These are phyloP conservation scores for Shiraia sp. DNA, from an alignment of 2,329 filamentous ascomycete species.

Conservation along the genomic window DNA sequence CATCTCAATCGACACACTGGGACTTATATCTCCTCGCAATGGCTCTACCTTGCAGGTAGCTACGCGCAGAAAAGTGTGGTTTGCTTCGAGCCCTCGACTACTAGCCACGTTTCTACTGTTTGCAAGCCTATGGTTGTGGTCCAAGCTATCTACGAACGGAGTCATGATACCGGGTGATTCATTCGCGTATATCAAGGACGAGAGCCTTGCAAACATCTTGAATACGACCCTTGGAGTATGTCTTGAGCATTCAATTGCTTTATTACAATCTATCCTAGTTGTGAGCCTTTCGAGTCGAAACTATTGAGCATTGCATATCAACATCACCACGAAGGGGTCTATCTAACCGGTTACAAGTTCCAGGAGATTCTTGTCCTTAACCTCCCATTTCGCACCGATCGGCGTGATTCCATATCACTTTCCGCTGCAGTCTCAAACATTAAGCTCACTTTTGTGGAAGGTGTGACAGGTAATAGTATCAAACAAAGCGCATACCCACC, in stretches of 20 bases:
- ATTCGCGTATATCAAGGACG: conserved; percentile 26
- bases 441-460: conserved; percentile 54
- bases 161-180: conserved; percentile 26
- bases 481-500: conserved; percentile 33
- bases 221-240: conserved; percentile 35
- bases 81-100: conserved; percentile 23
- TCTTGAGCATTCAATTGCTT: not conserved
- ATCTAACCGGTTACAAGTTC: conserved; percentile 48
- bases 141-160: conserved; percentile 15
- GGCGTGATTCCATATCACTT: conserved; percentile 56
- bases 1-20: conserved; percentile 35
- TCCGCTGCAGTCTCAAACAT: conserved; percentile 55
- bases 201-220: conserved; percentile 26
- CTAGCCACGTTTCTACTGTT: conserved; percentile 30
- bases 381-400: conserved; percentile 56
- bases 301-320: no score
- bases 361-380: conserved; percentile 59
- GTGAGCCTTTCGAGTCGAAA: no score
- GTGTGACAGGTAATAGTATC: conserved; percentile 47
- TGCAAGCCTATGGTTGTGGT: conserved; percentile 23
- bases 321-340: no score
- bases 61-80: conserved; percentile 25
- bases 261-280: not conserved
- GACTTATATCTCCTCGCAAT: conserved; percentile 24
- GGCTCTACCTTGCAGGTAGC: conserved; percentile 17